These are phyloP conservation scores for Trichoderma afroharzianum DNA, from an alignment of 2,329 filamentous ascomycete genomes.

Conservation along the genomic window DNA sequence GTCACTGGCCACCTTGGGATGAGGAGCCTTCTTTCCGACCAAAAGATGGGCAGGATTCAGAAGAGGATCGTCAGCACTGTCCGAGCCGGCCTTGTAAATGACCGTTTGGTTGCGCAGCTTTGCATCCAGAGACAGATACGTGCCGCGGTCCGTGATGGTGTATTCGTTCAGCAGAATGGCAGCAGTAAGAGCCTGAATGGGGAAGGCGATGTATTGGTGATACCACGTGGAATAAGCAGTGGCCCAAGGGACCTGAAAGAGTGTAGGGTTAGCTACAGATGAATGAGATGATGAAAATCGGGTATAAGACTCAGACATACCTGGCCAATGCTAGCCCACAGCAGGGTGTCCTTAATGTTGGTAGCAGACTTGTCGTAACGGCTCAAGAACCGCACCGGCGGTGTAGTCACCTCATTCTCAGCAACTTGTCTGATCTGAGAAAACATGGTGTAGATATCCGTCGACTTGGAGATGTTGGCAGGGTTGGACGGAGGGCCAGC, in stretches of 20 bases:
- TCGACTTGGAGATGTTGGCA: slow-evolving; percentile 29
- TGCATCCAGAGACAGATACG: slow-evolving; percentile 37
- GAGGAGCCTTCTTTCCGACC: slow-evolving; percentile 33
- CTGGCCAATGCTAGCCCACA: slow-evolving; percentile 46
- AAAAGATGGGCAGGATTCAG: slow-evolving; percentile 43
- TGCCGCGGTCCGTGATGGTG: slow-evolving; percentile 45
- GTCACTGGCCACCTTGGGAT: slow-evolving; percentile 31
- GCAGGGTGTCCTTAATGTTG: slow-evolving; percentile 44
- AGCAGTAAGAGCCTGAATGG: slow-evolving; percentile 41
- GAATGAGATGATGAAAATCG: slow-evolving; percentile 6
- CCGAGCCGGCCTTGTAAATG: slow-evolving; percentile 36
- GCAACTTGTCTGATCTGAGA: slow-evolving; percentile 33
- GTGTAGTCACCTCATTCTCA: slow-evolving; percentile 29
- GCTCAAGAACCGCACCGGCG: slow-evolving; percentile 39
- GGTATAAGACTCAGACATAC: neutral
- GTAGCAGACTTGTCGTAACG: slow-evolving; percentile 48
- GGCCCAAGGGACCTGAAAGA: slow-evolving; percentile 38
- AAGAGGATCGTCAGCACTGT: slow-evolving; percentile 36
- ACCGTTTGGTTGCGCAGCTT: slow-evolving; percentile 32
- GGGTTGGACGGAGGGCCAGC: slow-evolving; percentile 37
- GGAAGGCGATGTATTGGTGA: slow-evolving; percentile 44
- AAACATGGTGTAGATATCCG: slow-evolving; percentile 34
- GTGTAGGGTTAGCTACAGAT: neutral
- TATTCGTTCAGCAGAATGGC: slow-evolving; percentile 42
- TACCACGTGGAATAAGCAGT: slow-evolving; percentile 44